These are phyloP conservation scores for Calonectria leucothoes DNA, from an alignment of 2,329 filamentous ascomycete genomes.

Conservation along the genomic window DNA sequence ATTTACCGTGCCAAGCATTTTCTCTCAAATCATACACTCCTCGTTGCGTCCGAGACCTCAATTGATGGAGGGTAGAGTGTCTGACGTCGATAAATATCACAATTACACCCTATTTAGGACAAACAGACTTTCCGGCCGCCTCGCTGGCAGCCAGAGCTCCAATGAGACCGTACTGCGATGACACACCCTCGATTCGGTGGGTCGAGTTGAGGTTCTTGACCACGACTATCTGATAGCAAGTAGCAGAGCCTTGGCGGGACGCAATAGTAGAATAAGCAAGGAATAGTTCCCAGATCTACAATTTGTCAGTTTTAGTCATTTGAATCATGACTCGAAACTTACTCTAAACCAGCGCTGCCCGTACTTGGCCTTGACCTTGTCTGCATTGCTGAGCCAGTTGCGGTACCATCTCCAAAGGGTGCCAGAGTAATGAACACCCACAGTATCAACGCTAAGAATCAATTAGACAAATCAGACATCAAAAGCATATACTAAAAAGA, in stretches of 20 bases:
- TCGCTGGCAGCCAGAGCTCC: slow-evolving; percentile 63
- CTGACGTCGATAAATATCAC: background rate
- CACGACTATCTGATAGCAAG: slow-evolving; percentile 87
- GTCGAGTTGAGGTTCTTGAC: slow-evolving; percentile 93
- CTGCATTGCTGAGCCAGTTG: slow-evolving; percentile 93
- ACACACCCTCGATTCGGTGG: slow-evolving; percentile 82
- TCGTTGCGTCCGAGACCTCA: background rate
- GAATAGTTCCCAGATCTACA: slow-evolving; percentile 94
- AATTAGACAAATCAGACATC: background rate
- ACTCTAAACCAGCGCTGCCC: slow-evolving; percentile 92
- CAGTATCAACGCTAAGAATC: slow-evolving; percentile 74
- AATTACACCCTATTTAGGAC: slow-evolving; percentile 4
- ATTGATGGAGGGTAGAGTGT: background rate
- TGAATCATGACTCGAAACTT: slow-evolving; percentile 47
- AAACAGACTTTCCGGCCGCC: slow-evolving; percentile 40
- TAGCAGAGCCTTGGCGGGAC: slow-evolving; percentile 85
- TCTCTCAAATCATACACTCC: background rate
- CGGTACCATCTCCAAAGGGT: slow-evolving; percentile 97
- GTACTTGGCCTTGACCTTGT: slow-evolving; percentile 92
- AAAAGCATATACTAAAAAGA: too few relatives aligned
- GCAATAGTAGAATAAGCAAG: slow-evolving; percentile 86
- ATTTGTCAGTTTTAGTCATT: slow-evolving; percentile 30
- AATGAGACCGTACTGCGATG: slow-evolving; percentile 74
- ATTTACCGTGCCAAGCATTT: background rate
- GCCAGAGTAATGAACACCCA: slow-evolving; percentile 93